Percentiles rank a stretch among this genome's conserved stretches.
These are phyloP conservation scores for Aureobasidium uvarum DNA, from an alignment of 2,329 filamentous ascomycete species.

Conservation along the genomic window DNA sequence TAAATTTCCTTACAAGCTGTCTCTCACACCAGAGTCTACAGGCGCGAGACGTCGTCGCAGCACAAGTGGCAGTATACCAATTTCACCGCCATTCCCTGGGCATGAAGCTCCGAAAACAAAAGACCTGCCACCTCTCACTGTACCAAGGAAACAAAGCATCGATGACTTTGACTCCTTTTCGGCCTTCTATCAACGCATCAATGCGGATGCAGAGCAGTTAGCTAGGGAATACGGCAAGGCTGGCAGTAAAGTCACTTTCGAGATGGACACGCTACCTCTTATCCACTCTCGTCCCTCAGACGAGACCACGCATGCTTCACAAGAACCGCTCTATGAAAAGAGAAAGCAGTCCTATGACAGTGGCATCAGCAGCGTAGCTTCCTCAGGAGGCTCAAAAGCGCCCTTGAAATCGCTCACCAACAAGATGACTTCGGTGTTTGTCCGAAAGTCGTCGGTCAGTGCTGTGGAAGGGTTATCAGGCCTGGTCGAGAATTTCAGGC, in stretches of 20 bases:
- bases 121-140: neutral
- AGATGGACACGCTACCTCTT: neutral
- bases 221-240: conserved; percentile 1
- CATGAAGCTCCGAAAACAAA: neutral
- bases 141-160: conserved; percentile 20
- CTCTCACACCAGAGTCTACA: conserved; percentile 17
- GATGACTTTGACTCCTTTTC: conserved; percentile 18
- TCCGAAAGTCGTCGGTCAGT: neutral
- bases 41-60: conserved; percentile 29
- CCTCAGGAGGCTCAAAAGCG: neutral
- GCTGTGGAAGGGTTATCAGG: neutral
- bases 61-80: conserved; percentile 37
- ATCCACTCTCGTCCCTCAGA: neutral
- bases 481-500: neutral
- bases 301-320: neutral
- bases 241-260: neutral
- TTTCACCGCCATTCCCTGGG: conserved; percentile 34
- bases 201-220: conserved; percentile 14
- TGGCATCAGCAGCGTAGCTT: conserved; percentile 2
- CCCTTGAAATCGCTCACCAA: neutral
- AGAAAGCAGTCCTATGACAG: conserved; percentile 8
- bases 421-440: conserved; percentile 16
- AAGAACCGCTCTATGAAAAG: neutral
- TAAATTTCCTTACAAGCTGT: conserved; percentile 6
- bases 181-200: conserved; percentile 14